A percentile compares a stretch with the other conserved stretches of the same genome.
Conservation (phyloP, 1,284 basidiomycete species). For the Vanrija humicola region DNA sequence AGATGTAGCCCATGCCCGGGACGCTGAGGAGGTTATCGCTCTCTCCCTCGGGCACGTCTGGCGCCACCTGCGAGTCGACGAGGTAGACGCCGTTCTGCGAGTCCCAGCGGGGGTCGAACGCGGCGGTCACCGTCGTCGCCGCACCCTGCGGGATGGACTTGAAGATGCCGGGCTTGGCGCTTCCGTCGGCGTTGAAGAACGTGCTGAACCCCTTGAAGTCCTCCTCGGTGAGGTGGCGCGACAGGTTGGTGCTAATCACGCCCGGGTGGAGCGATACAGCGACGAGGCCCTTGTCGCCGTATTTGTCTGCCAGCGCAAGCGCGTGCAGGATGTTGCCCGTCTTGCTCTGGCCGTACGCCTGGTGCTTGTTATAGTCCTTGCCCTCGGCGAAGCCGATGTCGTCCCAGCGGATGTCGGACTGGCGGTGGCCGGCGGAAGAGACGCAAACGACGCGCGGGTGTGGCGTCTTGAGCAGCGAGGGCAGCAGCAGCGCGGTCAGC, state of each 20-base stretch:
- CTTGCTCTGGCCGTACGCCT: conserved; percentile 21
- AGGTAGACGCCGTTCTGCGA: conserved; percentile 6
- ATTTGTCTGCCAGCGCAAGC: conserved; percentile 6
- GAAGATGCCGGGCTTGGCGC: neutral
- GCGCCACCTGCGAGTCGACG: conserved; percentile 4
- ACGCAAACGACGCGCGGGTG: conserved; percentile 19
- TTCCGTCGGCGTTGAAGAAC: conserved; percentile 7
- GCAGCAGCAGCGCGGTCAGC: conserved; percentile 23
- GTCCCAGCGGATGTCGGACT: conserved; percentile 12
- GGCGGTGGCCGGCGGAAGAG: conserved; percentile 6
- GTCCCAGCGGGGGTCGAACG: conserved; percentile 6
- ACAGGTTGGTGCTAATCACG: conserved; percentile 9
- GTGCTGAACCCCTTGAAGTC: neutral
- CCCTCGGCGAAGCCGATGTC: conserved; percentile 10
- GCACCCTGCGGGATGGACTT: conserved; percentile 12
- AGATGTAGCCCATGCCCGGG: neutral
- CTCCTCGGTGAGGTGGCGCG: neutral
- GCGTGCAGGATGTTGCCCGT: conserved; percentile 15
- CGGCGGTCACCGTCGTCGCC: conserved; percentile 8
- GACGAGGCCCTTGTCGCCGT: conserved; percentile 10
- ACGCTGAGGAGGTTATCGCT: neutral
- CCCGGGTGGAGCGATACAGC: conserved; percentile 12
- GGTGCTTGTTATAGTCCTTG: conserved; percentile 7
- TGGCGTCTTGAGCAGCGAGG: conserved; percentile 1
- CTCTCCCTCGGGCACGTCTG: neutral